Base-by-base conservation (phyloP, 768 basidiomycete species). In the Mycena maculata region DNA sequence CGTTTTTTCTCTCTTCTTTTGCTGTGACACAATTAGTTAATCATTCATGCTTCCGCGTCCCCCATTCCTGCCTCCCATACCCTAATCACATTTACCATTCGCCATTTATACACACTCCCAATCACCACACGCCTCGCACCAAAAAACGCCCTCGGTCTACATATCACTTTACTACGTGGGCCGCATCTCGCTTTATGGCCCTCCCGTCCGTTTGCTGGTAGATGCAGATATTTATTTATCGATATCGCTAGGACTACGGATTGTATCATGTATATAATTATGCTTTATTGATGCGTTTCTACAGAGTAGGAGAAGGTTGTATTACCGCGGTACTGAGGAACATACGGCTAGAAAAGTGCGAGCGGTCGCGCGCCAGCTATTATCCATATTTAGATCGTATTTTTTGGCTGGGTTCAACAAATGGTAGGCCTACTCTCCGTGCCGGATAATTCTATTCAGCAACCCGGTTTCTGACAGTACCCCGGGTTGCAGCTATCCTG, bases 251-350 rank as follows among this genome's bases (percentile, higher is more conserved):
- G 59, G 65, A 60, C 53, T 61, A 22, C 65, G 65, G 65, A 67
- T 61, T 67, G 65, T 67, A 66, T 45, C 56, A 59, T 67, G 65
- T 67, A 67, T 61, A 67, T 67, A 67, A 54, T 67, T 61, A 67
- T 66, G 53, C 58, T 55, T 39, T 23, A 50, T 60, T 56, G 44
- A n/a, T n/a, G n/a, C n/a, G n/a, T n/a, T n/a, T n/a, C n/a, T n/a
- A n/a, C n/a, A n/a, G n/a, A n/a, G n/a, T n/a, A n/a, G n/a, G n/a
- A n/a, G n/a, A n/a, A n/a, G n/a, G n/a, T n/a, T n/a, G n/a, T n/a
- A n/a, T n/a, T n/a, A n/a, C n/a, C n/a, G n/a, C n/a, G n/a, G n/a
- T n/a, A n/a, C n/a, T n/a, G n/a, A n/a, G n/a, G n/a, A n/a, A n/a
- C n/a, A n/a, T n/a, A n/a, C n/a, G n/a, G n/a, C n/a, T n/a, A n/a